Percentiles rank a stretch among this genome's conserved stretches.
These are phyloP conservation scores for Paspalum notatum DNA, from an alignment of 176 grass and related monocot species.

Conservation along the genomic window DNA sequence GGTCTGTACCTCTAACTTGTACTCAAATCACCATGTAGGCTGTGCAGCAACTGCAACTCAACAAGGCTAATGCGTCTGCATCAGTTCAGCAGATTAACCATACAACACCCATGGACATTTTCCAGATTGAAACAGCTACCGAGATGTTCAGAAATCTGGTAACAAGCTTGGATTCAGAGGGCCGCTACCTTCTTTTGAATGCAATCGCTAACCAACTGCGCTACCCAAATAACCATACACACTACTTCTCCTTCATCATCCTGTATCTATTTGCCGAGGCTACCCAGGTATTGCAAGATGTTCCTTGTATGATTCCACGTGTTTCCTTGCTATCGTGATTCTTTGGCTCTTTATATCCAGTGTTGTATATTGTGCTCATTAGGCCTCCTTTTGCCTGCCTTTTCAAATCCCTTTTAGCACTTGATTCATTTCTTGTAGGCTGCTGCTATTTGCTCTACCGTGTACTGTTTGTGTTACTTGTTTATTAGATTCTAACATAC, in stretches of 20 bases:
- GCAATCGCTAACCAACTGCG: constrained; percentile 83
- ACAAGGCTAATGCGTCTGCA: constrained; percentile 47
- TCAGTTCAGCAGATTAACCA: constrained; percentile 71
- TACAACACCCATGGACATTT: constrained; percentile 66
- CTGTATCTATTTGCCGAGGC: constrained; percentile 77
- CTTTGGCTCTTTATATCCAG: background rate
- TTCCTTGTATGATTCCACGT: constrained; percentile 2
- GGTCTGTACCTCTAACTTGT: constrained; percentile 6
- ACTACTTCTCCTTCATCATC: constrained; percentile 89
- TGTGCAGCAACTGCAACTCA: constrained; percentile 73
- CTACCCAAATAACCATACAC: constrained; percentile 86
- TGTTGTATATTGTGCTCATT: background rate
- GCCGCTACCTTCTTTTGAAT: constrained; percentile 81
- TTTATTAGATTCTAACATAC: background rate
- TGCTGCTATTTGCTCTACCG: background rate
- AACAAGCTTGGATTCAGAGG: constrained; percentile 80
- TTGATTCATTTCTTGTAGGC: background rate
- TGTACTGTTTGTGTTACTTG: background rate
- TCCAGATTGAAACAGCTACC: constrained; percentile 70
- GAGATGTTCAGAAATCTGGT: constrained; percentile 73
- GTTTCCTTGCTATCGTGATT: background rate
- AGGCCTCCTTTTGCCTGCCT: background rate
- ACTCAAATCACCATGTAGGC: constrained; percentile 49
- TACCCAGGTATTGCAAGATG: constrained; percentile 47
- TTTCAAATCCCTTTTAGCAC: background rate